These are phyloP conservation scores for Arabidopsis lyrata DNA, from an alignment of 441 rosid species.

Conservation along the genomic window DNA sequence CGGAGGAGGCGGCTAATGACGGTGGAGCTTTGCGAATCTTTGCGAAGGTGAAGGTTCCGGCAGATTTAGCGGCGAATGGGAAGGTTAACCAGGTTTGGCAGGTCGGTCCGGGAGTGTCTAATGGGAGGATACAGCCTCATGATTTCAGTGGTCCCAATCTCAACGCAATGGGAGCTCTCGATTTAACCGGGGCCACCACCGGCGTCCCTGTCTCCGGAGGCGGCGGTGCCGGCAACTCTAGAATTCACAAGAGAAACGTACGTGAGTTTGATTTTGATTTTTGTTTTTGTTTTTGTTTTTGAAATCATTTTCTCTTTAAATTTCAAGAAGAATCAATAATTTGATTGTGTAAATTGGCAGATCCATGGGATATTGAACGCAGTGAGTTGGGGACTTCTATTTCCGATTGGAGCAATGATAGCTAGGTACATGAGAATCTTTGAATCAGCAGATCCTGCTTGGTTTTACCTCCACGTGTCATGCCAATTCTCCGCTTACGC, in stretches of 20 bases:
- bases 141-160: slow-evolving; percentile 44
- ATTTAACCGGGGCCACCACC: slow-evolving; percentile 43
- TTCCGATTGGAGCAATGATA: slow-evolving; percentile 62
- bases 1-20: slow-evolving; percentile 44
- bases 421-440: slow-evolving; percentile 64
- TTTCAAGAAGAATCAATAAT: not conserved
- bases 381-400: slow-evolving; percentile 72
- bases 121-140: slow-evolving; percentile 49
- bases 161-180: slow-evolving; percentile 49
- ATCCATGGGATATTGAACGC: slow-evolving; percentile 70
- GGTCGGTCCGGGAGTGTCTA: slow-evolving; percentile 48
- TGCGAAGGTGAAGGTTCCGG: slow-evolving; percentile 60
- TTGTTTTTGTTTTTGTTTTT: not conserved
- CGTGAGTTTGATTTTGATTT: slow-evolving; percentile 37
- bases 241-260: slow-evolving; percentile 62
- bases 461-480: slow-evolving; percentile 70
- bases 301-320: not conserved
- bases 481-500: slow-evolving; percentile 66
- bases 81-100: slow-evolving; percentile 76
- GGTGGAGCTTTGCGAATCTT: slow-evolving; percentile 51
- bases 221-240: slow-evolving; percentile 43
- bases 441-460: slow-evolving; percentile 69
- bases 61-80: slow-evolving; percentile 49
- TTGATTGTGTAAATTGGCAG: slow-evolving; percentile 38
- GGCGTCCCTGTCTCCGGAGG: slow-evolving; percentile 28